Percentiles rank a stretch among this genome's conserved stretches.
phyloP scores from a whole-genome alignment of 257 asterid species.

The Verbena officinalis region DNA sequence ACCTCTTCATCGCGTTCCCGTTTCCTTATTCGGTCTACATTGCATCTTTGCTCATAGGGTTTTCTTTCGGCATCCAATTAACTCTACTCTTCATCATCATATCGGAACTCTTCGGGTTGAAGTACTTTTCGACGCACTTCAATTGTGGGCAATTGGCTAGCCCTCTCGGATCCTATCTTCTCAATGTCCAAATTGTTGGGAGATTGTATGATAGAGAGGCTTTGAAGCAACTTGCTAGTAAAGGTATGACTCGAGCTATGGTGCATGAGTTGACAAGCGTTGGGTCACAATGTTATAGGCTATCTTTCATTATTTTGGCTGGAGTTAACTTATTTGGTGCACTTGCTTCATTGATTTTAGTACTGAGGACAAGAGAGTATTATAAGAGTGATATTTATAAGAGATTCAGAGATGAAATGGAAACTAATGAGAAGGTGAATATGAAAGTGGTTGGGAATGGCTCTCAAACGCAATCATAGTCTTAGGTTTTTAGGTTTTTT shows the following conservation, averaged over 20 bases:
- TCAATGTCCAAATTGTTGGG: slow-evolving; percentile 38
- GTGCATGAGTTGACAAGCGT: slow-evolving; percentile 33
- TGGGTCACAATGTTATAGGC: slow-evolving; percentile 37
- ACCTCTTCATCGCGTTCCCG: slow-evolving; percentile 36
- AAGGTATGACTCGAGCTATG: slow-evolving; percentile 28
- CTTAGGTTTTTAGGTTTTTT: too few species aligned
- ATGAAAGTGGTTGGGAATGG: neutral
- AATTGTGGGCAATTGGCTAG: slow-evolving; percentile 43
- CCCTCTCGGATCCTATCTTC: slow-evolving; percentile 40
- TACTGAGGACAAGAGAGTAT: slow-evolving; percentile 31
- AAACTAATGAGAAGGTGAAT: slow-evolving; percentile 28
- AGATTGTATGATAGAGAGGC: slow-evolving; percentile 43
- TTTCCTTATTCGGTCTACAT: slow-evolving; percentile 33
- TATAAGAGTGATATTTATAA: slow-evolving; percentile 42
- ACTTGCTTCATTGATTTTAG: slow-evolving; percentile 35
- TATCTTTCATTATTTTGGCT: slow-evolving; percentile 31
- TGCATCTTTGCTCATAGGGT: slow-evolving; percentile 37
- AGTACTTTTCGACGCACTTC: slow-evolving; percentile 42
- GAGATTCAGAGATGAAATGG: slow-evolving; percentile 38
- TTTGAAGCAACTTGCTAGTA: slow-evolving; percentile 28
- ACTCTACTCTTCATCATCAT: slow-evolving; percentile 39
- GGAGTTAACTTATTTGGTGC: slow-evolving; percentile 39
- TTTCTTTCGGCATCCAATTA: slow-evolving; percentile 35
- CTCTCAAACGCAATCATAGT: neutral
- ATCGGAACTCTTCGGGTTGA: slow-evolving; percentile 44